phyloP scores from a whole-genome alignment of 1,139 yeast genomes.

The Nadsonia commutata region DNA sequence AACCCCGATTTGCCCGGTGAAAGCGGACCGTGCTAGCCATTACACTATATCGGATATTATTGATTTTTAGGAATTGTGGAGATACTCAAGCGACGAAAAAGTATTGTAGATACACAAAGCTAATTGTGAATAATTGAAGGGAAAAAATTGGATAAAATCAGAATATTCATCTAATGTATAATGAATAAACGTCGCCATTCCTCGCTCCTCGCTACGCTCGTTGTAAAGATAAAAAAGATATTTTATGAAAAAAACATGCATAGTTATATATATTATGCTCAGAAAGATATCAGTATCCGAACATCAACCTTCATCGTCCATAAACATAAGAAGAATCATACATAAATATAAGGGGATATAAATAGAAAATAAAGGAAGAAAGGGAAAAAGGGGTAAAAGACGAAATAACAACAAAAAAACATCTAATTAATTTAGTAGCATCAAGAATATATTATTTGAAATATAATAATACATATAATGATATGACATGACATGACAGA shows the following conservation, averaged over 20 bases:
- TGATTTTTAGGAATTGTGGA: too few species aligned
- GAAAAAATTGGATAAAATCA: too few species aligned
- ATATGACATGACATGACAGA: background rate
- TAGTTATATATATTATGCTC: too few species aligned
- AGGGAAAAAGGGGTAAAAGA: background rate
- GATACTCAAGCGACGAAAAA: too few species aligned
- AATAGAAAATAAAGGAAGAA: constrained; percentile 1
- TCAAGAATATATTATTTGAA: background rate
- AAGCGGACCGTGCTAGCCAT: constrained; percentile 1
- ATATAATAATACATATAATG: background rate
- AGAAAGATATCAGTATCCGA: too few species aligned
- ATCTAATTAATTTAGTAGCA: background rate
- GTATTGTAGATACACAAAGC: too few species aligned
- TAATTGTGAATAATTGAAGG: background rate
- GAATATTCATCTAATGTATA: too few species aligned
- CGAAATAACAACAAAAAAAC: background rate
- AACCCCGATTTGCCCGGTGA: constrained; percentile 1
- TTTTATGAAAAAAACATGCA: too few species aligned
- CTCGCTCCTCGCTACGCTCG: too few species aligned
- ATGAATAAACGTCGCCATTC: too few species aligned
- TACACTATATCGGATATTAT: background rate
- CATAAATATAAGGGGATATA: background rate
- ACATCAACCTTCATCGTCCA: too few species aligned
- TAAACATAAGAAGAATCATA: background rate
- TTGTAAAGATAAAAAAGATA: too few species aligned